Evolutionary conservation across 352 stramenopile genomes (phyloP), one percentile per base, ranked within the genome.

Genomic region (Pythium sp.): DNA sequence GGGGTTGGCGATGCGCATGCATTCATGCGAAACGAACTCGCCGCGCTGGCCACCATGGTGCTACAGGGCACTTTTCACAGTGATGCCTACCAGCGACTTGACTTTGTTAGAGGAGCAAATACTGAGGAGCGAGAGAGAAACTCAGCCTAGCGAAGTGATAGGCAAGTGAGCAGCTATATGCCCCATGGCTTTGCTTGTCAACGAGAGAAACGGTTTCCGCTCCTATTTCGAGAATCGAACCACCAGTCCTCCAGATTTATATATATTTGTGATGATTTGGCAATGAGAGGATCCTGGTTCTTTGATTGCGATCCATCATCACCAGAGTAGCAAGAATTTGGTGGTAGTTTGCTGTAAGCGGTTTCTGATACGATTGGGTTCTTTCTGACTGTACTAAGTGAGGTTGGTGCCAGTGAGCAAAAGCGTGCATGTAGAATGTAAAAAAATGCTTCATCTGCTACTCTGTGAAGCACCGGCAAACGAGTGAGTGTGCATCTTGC

Each of bases 21-120:
- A 15, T 53, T 28, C 62, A 67, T 67, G 6, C 47, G 62, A 18
- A 67, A 60, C 32, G 62, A 58, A 5, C 49, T 67, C 62, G 49
- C 38, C 28, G 47, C 47, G 49, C 62, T 67, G 7, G 53, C 22
- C 30, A 67, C 62, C 62, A 67, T 67, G 26, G 32, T 46, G 14
- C n/a, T 34, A 28, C 24, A 20, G 22, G 24, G 22, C 22, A 2
- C 36, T 43, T 43, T 11, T 9, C 15, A 34, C 22, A 5, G 5
- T n/a, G 28, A 57, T 18, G 5, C 0, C 26, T 46, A 15, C 6
- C 18, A 24, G 15, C 8, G 3, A 7, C 22, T 47, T n/a, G 41
- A 20, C 41, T 47, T 47, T 47, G 36, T 15, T 4, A n/a, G 14
- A n/a, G 41, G 41, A 57, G 12, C 20, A 5, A 43, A 57, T 46